A percentile compares a stretch with the other conserved stretches of the same genome.
phyloP scores from a whole-genome alignment of 257 asterid species.

The Fraxinus quadrangulata region DNA sequence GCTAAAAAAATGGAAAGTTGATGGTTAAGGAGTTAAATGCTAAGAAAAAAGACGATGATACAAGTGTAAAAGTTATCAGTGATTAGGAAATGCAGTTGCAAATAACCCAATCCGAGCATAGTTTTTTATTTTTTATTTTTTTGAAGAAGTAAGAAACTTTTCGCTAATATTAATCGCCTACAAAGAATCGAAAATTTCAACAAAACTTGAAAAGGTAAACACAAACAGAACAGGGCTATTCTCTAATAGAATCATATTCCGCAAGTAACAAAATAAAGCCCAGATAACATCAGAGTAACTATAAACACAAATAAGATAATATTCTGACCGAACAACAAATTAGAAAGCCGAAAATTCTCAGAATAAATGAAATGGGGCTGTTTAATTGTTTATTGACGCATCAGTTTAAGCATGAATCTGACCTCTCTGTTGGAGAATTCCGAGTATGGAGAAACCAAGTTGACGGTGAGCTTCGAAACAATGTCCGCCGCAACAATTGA shows the following conservation, averaged over 20 bases:
- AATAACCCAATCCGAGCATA: neutral
- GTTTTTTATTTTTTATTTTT: neutral
- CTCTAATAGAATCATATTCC: neutral
- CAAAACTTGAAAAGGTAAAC: no score
- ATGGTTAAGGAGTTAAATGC: neutral
- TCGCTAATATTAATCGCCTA: no score
- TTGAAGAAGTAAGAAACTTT: no score
- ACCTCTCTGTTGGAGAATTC: conserved; percentile 52
- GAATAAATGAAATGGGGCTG: neutral
- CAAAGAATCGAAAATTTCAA: no score
- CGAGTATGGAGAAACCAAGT: conserved; percentile 44
- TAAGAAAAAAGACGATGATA: neutral
- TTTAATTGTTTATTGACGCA: neutral
- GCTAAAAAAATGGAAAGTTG: neutral
- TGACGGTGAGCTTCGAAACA: conserved; percentile 50
- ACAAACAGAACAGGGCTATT: neutral
- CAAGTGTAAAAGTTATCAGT: neutral
- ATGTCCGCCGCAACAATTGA: conserved; percentile 23
- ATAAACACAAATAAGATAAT: neutral
- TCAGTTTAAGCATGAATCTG: neutral
- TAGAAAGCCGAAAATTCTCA: neutral
- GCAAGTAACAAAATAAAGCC: neutral
- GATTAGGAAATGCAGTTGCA: neutral
- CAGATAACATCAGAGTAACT: neutral
- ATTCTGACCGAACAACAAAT: neutral